phyloP scores from a whole-genome alignment of 305 asterid species.

The Solanum hybrid region DNA sequence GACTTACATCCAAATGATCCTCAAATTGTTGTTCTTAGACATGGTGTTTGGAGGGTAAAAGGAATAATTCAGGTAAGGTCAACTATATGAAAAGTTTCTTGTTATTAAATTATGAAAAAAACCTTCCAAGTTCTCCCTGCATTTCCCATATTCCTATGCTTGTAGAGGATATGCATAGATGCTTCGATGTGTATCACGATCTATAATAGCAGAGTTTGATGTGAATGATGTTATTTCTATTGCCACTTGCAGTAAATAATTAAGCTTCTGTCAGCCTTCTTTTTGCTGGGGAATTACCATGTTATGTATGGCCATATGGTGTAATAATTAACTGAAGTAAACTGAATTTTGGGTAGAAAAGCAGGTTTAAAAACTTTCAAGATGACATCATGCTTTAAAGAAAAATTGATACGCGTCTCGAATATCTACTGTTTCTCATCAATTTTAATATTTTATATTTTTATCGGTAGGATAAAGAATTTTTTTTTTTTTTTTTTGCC shows the following conservation, averaged over 20 bases:
- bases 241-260: background rate
- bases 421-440: background rate
- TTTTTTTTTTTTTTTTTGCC: background rate
- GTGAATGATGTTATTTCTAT: background rate
- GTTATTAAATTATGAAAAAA: background rate
- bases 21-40: constrained; percentile 25
- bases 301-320: background rate
- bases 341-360: background rate
- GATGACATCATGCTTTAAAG: background rate
- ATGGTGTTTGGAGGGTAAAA: constrained; percentile 36
- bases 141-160: background rate
- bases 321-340: background rate
- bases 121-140: background rate
- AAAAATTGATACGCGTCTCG: background rate
- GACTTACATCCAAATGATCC: constrained; percentile 24
- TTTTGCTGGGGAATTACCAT: background rate
- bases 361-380: background rate
- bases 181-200: background rate
- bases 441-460: background rate
- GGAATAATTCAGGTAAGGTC: constrained; percentile 30
- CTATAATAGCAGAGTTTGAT: background rate
- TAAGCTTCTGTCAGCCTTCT: background rate
- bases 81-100: background rate
- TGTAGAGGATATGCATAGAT: background rate
- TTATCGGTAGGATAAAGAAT: background rate